Base-by-base conservation (phyloP, 495 filamentous ascomycete species). In the Aspergillus avenaceus region DNA sequence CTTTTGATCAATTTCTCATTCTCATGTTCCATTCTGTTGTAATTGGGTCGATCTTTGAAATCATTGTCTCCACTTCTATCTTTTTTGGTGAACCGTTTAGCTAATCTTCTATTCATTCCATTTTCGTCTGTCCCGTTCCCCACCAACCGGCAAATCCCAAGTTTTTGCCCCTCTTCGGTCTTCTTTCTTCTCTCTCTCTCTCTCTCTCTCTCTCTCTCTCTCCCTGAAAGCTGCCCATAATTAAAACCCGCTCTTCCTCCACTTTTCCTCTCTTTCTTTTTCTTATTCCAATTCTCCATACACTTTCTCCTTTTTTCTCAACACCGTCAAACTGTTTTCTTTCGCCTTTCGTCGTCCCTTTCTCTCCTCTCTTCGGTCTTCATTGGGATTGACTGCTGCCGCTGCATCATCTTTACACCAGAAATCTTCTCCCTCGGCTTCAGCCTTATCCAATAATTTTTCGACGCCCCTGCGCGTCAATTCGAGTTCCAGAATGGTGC, bases 311-410 rank as follows among this genome's bases (percentile, higher is more conserved):
- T 44, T 8, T 48, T 26, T 29, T 47, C 45, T 38, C 34, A 52
- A 19, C 38, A 63, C 62, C 56, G 59, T 66, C 89, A 95, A 87
- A 71, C 81, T 95, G 90, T 96, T 93, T 82, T 87, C 89, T 73
- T 87, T 80, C 55, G 73, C 80, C 32, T 80, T 88, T 72, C 78
- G 82, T 69, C 84, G 85, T 65, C 70, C 79, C 62, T 65, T 79
- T 63, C 57, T 73, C 76, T 67, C 82, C 68, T 67, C 74, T 69
- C 73, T 88, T 67, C 71, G 83, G 61, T 81, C 82, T 63, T 67
- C 76, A 62, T 28, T 85, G 69, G 63, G 74, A 67, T 64, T 84
- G 60, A 70, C 83, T 54, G 66, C 83, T 50, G 79, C 83, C 49
- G 84, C 84, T 46, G 82, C 83, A n/a, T 83, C 83, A 44, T 74